Evolutionary conservation across 768 basidiomycete genomes (phyloP).

Genomic region (Saitozyma podzolica): DNA sequence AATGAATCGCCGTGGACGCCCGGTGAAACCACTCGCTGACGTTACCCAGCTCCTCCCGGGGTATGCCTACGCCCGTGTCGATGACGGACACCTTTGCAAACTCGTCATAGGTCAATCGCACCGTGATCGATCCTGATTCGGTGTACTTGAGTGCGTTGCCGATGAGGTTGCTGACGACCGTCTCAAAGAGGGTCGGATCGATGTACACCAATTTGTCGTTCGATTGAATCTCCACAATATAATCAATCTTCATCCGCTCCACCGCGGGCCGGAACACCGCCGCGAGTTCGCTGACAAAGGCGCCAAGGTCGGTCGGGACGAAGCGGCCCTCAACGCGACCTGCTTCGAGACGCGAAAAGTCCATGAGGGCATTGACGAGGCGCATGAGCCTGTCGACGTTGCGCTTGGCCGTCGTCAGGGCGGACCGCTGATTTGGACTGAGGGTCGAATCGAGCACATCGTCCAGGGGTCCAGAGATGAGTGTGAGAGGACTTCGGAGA

Average conservation of each 20-base stretch:
- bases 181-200: slow-evolving; percentile 42
- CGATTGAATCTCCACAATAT: slow-evolving; percentile 20
- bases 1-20: slow-evolving; percentile 42
- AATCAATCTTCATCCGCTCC: slow-evolving; percentile 44
- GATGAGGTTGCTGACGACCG: slow-evolving; percentile 37
- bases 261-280: slow-evolving; percentile 52
- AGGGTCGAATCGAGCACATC: slow-evolving; percentile 34
- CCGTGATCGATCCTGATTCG: slow-evolving; percentile 49
- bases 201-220: slow-evolving; percentile 29
- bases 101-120: slow-evolving; percentile 42
- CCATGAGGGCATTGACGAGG: slow-evolving; percentile 54
- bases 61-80: slow-evolving; percentile 56
- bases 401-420: slow-evolving; percentile 37
- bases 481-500: slow-evolving; percentile 42
- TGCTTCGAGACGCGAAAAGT: slow-evolving; percentile 54
- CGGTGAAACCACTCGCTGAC: slow-evolving; percentile 55
- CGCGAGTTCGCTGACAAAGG: slow-evolving; percentile 50
- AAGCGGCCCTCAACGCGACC: slow-evolving; percentile 45
- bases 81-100: slow-evolving; percentile 49
- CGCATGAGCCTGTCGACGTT: slow-evolving; percentile 52
- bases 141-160: slow-evolving; percentile 51
- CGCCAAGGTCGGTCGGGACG: slow-evolving; percentile 48
- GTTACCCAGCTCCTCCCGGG: slow-evolving; percentile 33
- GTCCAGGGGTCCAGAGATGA: slow-evolving; percentile 42
- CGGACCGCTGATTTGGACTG: slow-evolving; percentile 15